Conservation (phyloP, 139 green algal species). For the Parachlorella kessleri region DNA sequence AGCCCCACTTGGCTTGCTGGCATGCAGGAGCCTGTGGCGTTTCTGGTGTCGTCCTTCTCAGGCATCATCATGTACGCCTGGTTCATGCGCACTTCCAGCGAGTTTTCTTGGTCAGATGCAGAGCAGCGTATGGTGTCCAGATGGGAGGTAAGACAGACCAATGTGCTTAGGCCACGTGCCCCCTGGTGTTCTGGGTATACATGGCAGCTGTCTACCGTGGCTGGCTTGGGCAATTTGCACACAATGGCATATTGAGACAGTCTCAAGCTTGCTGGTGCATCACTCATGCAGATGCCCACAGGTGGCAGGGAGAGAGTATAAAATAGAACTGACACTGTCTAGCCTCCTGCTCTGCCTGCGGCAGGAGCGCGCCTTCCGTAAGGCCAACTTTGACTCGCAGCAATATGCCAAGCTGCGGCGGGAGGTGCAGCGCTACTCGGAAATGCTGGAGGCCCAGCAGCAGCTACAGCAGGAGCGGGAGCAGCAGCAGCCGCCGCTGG, state of each 20-base stretch:
- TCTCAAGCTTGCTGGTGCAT: neutral
- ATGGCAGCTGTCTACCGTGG: neutral
- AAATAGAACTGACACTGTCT: neutral
- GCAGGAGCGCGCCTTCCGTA: neutral
- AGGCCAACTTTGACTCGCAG: slow-evolving; percentile 10
- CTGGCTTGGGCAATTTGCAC: neutral
- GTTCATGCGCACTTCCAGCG: slow-evolving; percentile 14
- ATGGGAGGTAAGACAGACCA: slow-evolving; percentile 1
- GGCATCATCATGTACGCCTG: slow-evolving; percentile 18
- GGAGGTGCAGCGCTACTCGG: slow-evolving; percentile 3
- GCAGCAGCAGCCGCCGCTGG: too few species aligned
- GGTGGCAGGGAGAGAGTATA: neutral
- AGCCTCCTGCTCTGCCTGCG: neutral
- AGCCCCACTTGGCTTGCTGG: neutral
- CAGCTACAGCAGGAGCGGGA: too few species aligned
- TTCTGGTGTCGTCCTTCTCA: slow-evolving; percentile 17
- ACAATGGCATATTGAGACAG: neutral
- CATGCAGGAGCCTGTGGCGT: slow-evolving; percentile 29
- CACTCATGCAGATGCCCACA: neutral
- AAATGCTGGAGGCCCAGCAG: slow-evolving; percentile 12
- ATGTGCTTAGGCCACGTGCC: too few species aligned
- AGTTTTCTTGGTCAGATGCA: slow-evolving; percentile 23
- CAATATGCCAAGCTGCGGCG: slow-evolving; percentile 23
- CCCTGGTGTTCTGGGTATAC: neutral
- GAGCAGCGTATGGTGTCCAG: slow-evolving; percentile 14